These are phyloP conservation scores for Solanum hybrid DNA, from an alignment of 305 asterid genomes.

Conservation along the genomic window DNA sequence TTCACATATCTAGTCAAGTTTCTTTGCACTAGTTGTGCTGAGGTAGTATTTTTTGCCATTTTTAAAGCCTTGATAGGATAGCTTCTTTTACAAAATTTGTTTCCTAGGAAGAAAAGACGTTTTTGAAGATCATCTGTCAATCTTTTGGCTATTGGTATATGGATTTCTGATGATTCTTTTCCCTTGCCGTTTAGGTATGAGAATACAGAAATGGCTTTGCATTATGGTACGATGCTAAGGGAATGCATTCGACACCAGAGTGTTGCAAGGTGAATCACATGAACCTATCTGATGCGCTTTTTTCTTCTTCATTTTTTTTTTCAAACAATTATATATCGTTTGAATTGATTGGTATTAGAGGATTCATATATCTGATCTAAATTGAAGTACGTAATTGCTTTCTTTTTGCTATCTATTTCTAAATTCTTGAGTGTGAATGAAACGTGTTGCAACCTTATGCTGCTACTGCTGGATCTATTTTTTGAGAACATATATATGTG, in stretches of 20 bases:
- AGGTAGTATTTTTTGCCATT: not conserved
- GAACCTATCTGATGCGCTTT: not conserved
- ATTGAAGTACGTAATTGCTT: not conserved
- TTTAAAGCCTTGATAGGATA: not conserved
- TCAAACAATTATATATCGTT: not conserved
- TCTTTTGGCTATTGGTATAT: not conserved
- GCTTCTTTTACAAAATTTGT: not conserved
- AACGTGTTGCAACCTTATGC: not conserved
- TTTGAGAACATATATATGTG: not conserved
- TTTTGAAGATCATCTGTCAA: not conserved
- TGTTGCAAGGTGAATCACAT: slow-evolving; percentile 66
- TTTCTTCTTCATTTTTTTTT: not conserved
- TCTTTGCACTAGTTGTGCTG: not conserved
- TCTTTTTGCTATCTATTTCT: not conserved
- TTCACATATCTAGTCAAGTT: not conserved
- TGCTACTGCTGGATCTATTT: not conserved
- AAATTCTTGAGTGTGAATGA: not conserved
- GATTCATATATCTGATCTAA: not conserved
- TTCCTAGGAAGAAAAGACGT: not conserved
- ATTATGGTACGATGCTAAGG: slow-evolving; percentile 81
- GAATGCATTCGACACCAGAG: slow-evolving; percentile 83
- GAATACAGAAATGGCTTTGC: slow-evolving; percentile 78
- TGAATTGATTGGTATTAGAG: not conserved
- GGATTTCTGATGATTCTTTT: slow-evolving; percentile 1
- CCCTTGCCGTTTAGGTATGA: slow-evolving; percentile 48